phyloP scores from a whole-genome alignment of 208 protist species.

The Leishmania martiniquensis region DNA sequence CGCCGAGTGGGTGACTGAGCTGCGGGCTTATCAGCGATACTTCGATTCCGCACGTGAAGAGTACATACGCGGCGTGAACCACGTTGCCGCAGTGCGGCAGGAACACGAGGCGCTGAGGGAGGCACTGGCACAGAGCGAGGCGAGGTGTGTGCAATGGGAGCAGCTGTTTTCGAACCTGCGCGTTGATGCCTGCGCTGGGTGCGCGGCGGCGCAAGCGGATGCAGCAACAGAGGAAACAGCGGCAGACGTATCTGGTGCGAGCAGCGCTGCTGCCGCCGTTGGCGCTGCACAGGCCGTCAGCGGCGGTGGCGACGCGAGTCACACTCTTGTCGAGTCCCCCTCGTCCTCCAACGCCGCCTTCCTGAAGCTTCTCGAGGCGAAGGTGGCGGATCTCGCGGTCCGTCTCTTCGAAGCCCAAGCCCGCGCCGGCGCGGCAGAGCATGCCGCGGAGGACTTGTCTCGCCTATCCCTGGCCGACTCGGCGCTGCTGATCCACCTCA shows the following conservation, averaged over 20 bases:
- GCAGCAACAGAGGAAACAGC: not conserved
- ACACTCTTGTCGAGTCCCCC: not conserved
- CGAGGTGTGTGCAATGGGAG: slow-evolving; percentile 34
- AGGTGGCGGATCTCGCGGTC: slow-evolving; percentile 66
- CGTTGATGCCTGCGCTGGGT: not conserved
- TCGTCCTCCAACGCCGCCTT: not conserved
- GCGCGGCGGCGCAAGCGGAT: not conserved
- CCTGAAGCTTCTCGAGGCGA: slow-evolving; percentile 45
- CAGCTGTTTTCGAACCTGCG: not conserved
- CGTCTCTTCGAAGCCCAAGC: slow-evolving; percentile 39
- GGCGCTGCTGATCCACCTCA: slow-evolving; percentile 9
- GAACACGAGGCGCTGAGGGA: slow-evolving; percentile 33
- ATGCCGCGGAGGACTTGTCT: slow-evolving; percentile 4
- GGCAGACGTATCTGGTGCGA: not conserved
- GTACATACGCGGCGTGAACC: slow-evolving; percentile 10
- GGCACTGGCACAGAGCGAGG: slow-evolving; percentile 31
- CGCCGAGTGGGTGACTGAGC: slow-evolving; percentile 3
- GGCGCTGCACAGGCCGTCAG: not conserved
- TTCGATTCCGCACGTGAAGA: slow-evolving; percentile 13
- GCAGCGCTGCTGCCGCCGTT: not conserved
- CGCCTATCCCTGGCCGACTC: slow-evolving; percentile 9
- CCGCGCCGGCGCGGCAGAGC: slow-evolving; percentile 20
- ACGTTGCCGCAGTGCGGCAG: slow-evolving; percentile 9
- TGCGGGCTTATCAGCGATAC: not conserved
- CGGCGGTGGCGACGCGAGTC: not conserved